Conservation (phyloP, 73 alveolate genomes). For the Diophrys appendiculata region DNA sequence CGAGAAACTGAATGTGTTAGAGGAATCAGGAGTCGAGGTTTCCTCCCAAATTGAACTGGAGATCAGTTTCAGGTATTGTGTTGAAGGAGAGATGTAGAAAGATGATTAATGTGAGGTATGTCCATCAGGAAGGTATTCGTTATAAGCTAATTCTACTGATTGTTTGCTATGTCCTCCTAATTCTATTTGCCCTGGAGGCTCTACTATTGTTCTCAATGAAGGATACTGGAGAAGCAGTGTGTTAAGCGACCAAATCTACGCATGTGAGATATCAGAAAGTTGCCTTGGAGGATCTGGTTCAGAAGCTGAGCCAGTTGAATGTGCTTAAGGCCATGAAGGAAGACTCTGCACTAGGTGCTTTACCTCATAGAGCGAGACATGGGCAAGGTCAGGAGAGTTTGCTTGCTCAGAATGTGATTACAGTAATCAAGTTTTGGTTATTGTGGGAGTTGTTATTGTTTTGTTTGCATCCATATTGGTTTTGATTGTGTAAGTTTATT, state of each 20-base stretch:
- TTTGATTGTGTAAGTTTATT: too few species aligned
- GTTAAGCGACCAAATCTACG: conserved; percentile 22
- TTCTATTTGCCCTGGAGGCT: conserved; percentile 64
- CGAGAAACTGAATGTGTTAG: too few species aligned
- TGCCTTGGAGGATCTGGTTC: conserved; percentile 29
- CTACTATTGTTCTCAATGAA: conserved; percentile 21
- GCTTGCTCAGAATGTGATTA: conserved; percentile 7
- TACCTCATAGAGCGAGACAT: neutral
- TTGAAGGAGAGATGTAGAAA: too few species aligned
- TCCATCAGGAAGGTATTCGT: conserved; percentile 41
- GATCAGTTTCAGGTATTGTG: too few species aligned
- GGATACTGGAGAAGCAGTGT: conserved; percentile 61
- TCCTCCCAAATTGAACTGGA: too few species aligned
- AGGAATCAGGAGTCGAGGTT: too few species aligned
- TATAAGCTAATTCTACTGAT: conserved; percentile 17
- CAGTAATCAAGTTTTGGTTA: conserved; percentile 6
- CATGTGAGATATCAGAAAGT: conserved; percentile 36
- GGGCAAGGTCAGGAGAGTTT: conserved; percentile 16
- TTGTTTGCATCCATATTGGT: neutral
- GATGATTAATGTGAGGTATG: conserved; percentile 50
- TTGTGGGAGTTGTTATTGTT: neutral
- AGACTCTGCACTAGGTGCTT: neutral
- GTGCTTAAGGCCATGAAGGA: conserved; percentile 16
- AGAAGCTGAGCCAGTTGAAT: neutral
- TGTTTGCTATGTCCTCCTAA: conserved; percentile 44